phyloP scores from a whole-genome alignment of 495 filamentous ascomycete species.

The Aspergillus bertholletiae region DNA sequence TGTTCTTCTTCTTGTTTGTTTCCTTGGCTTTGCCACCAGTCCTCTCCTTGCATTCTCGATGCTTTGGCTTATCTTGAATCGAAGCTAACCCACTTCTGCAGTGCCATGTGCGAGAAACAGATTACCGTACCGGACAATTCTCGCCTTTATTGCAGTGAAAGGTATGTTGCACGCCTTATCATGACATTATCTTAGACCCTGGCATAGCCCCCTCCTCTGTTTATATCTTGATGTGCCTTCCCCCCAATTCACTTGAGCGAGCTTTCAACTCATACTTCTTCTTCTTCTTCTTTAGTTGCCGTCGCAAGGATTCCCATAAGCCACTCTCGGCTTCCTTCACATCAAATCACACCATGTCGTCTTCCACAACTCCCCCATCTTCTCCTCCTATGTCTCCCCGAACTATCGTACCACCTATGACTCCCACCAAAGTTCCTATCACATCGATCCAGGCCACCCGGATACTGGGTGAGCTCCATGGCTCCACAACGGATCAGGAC shows the following conservation, averaged over 20 bases:
- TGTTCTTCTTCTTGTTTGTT: not conserved
- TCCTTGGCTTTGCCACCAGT: constrained; percentile 12
- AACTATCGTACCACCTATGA: constrained; percentile 42
- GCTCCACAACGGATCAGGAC: constrained; percentile 50
- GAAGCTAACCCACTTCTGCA: constrained; percentile 31
- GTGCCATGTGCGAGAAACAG: constrained; percentile 64
- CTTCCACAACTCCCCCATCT: constrained; percentile 25
- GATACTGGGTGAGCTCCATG: constrained; percentile 40
- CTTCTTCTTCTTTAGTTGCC: constrained; percentile 36
- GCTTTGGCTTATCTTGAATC: constrained; percentile 20
- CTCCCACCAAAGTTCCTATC: constrained; percentile 33
- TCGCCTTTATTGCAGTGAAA: constrained; percentile 56
- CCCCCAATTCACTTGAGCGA: not conserved
- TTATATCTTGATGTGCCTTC: not conserved
- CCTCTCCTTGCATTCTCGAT: constrained; percentile 16
- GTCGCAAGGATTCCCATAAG: constrained; percentile 50
- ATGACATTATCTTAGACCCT: constrained; percentile 5
- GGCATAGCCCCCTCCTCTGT: not conserved
- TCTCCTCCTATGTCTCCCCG: constrained; percentile 38
- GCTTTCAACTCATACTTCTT: constrained; percentile 9
- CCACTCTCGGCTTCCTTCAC: constrained; percentile 42
- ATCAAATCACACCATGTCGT: constrained; percentile 24
- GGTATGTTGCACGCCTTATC: constrained; percentile 31
- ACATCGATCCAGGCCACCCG: constrained; percentile 25
- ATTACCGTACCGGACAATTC: constrained; percentile 61